phyloP scores from a whole-genome alignment of 768 basidiomycete species.

The Candolleomyces eurysporus region DNA sequence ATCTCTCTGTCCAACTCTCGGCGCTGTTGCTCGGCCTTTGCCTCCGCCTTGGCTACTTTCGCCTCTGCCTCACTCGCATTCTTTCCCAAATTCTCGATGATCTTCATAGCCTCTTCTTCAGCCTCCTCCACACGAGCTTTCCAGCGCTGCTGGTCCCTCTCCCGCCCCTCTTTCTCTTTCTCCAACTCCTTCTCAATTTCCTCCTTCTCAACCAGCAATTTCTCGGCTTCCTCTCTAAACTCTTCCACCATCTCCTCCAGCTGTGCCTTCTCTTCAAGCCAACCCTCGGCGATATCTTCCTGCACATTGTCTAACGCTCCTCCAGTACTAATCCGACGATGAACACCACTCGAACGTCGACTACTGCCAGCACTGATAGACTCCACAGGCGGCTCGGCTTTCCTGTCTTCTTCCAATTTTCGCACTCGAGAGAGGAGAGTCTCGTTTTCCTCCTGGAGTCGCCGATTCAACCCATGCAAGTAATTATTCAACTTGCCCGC shows the following conservation, averaged over 20 bases:
- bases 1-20: conserved; percentile 49
- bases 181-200: conserved; percentile 46
- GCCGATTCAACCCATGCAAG: conserved; percentile 79
- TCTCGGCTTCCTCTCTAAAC: conserved; percentile 47
- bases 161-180: conserved; percentile 55
- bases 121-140: conserved; percentile 70
- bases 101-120: conserved; percentile 64
- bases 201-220: conserved; percentile 45
- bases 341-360: conserved; percentile 36
- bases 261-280: conserved; percentile 70
- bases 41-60: conserved; percentile 37
- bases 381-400: conserved; percentile 7
- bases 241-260: conserved; percentile 51
- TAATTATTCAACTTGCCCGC: conserved; percentile 84
- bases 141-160: conserved; percentile 68
- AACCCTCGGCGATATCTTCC: conserved; percentile 66
- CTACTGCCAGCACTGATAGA: conserved; percentile 25
- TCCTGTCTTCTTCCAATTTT: conserved; percentile 51
- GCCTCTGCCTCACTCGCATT: conserved; percentile 54
- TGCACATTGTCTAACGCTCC: conserved; percentile 56
- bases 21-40: conserved; percentile 31
- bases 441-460: conserved; percentile 85
- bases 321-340: conserved; percentile 54
- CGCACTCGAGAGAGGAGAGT: conserved; percentile 52
- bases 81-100: conserved; percentile 63